Conservation (phyloP, 495 filamentous ascomycete genomes). For the Penicillium pulvis region DNA sequence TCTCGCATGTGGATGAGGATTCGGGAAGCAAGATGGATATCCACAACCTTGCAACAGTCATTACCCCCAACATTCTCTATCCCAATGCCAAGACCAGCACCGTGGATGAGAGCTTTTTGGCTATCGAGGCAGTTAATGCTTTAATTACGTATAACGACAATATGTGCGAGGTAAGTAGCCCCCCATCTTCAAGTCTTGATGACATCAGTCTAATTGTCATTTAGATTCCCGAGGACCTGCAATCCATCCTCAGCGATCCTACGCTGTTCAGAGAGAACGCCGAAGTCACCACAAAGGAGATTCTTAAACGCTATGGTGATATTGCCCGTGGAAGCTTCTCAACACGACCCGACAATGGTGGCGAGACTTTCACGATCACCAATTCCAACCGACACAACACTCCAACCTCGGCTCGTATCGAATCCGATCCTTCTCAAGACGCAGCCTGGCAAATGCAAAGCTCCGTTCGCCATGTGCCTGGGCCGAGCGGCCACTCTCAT, state of each 20-base stretch:
- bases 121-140: constrained; percentile 87
- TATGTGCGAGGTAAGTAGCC: constrained; percentile 85
- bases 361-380: constrained; percentile 54
- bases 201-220: not conserved
- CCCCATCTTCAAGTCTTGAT: not conserved
- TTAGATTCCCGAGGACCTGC: constrained; percentile 90
- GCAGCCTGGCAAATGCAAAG: constrained; percentile 78
- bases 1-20: constrained; percentile 92
- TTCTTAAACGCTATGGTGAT: constrained; percentile 84
- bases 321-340: constrained; percentile 62
- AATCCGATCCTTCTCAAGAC: constrained; percentile 73
- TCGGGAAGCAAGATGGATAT: constrained; percentile 98
- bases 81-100: constrained; percentile 67
- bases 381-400: constrained; percentile 42
- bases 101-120: constrained; percentile 82
- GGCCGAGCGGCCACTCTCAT: constrained; percentile 49
- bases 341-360: constrained; percentile 57
- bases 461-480: constrained; percentile 76
- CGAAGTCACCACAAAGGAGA: constrained; percentile 96
- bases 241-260: constrained; percentile 80
- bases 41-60: constrained; percentile 97
- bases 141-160: constrained; percentile 91
- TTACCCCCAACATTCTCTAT: constrained; percentile 93
- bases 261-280: constrained; percentile 75
- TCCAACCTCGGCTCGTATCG: constrained; percentile 61